phyloP scores from a whole-genome alignment of 2,329 filamentous ascomycete species.

The Nigrograna mackinnonii region DNA sequence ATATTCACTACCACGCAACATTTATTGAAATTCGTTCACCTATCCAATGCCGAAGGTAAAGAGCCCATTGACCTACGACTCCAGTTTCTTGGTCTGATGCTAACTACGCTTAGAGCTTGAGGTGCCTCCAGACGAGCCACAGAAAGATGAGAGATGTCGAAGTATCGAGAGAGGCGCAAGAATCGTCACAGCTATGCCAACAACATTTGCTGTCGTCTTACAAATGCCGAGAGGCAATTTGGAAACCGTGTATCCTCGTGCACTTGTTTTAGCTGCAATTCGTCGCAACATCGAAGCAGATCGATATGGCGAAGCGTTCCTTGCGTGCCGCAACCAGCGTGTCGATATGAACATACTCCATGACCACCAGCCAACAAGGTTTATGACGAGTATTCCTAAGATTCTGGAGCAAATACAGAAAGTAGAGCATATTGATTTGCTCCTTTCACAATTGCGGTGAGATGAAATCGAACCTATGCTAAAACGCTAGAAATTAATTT shows the following conservation, averaged over 20 bases:
- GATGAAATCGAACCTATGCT: constrained; percentile 17
- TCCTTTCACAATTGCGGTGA: constrained; percentile 82
- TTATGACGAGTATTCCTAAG: constrained; percentile 72
- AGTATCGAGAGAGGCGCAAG: constrained; percentile 88
- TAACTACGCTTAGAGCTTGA: constrained; percentile 67
- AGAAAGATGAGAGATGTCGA: constrained; percentile 88
- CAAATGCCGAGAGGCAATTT: constrained; percentile 97
- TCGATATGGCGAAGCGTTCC: constrained; percentile 82
- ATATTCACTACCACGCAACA: constrained; percentile 93
- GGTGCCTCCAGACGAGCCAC: constrained; percentile 83
- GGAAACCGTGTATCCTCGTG: constrained; percentile 91
- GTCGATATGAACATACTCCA: constrained; percentile 98
- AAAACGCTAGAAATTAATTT: constrained; percentile 9
- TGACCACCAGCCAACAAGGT: constrained; percentile 87
- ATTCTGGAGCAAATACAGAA: constrained; percentile 87
- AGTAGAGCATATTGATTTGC: constrained; percentile 82
- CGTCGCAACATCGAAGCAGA: constrained; percentile 77
- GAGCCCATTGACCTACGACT: background rate
- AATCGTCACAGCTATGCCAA: constrained; percentile 86
- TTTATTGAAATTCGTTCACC: constrained; percentile 90
- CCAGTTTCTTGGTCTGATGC: background rate
- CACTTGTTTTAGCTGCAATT: constrained; percentile 90
- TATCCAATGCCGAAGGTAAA: constrained; percentile 67
- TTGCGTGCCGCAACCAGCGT: constrained; percentile 86
- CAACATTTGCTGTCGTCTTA: constrained; percentile 80